Evolutionary conservation across 2,329 filamentous ascomycete species (phyloP).

Genomic region (Fusarium coffeatum): DNA sequence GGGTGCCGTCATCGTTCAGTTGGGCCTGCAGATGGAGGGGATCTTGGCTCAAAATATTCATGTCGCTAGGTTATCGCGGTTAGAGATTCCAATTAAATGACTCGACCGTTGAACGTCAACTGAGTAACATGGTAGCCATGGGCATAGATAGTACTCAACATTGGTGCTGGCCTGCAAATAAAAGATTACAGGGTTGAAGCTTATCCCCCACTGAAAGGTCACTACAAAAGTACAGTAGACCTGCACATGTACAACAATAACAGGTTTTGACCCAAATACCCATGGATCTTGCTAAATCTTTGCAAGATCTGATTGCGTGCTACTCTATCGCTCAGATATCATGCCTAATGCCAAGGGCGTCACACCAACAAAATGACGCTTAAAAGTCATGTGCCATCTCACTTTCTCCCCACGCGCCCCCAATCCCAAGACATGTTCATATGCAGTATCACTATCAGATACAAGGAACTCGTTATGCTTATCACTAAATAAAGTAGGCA

Average conservation of each 20-base stretch:
- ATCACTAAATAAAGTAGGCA: background rate
- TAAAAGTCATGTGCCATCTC: constrained; percentile 38
- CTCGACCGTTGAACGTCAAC: constrained; percentile 3
- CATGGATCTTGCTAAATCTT: constrained; percentile 10
- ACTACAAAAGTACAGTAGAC: constrained; percentile 6
- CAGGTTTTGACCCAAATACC: constrained; percentile 12
- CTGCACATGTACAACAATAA: background rate
- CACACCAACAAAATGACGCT: constrained; percentile 32
- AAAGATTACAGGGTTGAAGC: background rate
- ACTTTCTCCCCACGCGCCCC: constrained; percentile 34
- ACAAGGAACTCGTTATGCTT: background rate
- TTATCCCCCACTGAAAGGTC: background rate
- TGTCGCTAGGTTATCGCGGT: constrained; percentile 22
- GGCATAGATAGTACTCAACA: no score
- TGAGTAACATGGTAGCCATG: no score
- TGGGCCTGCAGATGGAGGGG: background rate
- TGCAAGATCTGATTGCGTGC: constrained; percentile 31
- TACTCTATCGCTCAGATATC: constrained; percentile 19
- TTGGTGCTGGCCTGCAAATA: background rate
- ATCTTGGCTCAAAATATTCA: background rate
- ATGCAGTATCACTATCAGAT: constrained; percentile 21
- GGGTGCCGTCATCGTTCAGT: constrained; percentile 31
- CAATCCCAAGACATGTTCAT: constrained; percentile 17
- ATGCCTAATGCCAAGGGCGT: constrained; percentile 2
- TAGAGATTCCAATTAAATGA: background rate